Percentiles rank a stretch among this genome's conserved stretches.
Conservation (phyloP, 2,329 filamentous ascomycete genomes). For the Colletotrichum sp. region DNA sequence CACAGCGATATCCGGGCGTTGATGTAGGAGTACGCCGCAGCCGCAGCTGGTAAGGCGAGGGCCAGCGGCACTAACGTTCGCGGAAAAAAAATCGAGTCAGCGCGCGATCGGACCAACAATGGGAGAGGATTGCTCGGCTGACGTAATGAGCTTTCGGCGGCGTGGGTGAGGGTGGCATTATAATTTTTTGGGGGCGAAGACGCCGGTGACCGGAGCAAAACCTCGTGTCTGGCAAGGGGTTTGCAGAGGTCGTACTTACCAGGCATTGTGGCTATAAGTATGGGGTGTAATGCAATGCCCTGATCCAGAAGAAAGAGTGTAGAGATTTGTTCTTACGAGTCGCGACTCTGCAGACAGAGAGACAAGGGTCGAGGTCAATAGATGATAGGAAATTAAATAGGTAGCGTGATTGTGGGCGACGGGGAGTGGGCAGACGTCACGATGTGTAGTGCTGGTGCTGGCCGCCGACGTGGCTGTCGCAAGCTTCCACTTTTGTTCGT, state of each 20-base stretch:
- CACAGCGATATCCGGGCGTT: slow-evolving; percentile 72
- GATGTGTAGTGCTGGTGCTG: neutral
- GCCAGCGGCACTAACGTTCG: slow-evolving; percentile 51
- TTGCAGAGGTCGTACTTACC: neutral
- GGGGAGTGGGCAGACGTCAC: neutral
- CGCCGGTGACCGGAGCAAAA: neutral
- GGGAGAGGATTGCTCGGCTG: neutral
- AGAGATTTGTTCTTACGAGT: neutral
- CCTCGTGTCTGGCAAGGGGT: neutral
- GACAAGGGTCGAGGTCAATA: neutral
- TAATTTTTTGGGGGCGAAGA: neutral
- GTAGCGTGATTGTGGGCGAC: neutral
- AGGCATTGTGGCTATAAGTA: slow-evolving; percentile 8
- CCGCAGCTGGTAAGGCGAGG: slow-evolving; percentile 63
- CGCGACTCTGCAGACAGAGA: neutral
- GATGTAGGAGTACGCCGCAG: slow-evolving; percentile 75
- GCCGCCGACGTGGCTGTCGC: neutral
- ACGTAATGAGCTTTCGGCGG: neutral
- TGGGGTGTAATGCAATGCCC: neutral
- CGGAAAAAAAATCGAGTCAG: neutral
- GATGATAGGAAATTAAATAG: neutral
- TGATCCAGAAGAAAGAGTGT: neutral
- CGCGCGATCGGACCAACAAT: neutral
- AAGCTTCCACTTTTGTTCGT: neutral
- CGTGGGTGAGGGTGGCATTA: neutral